Conservation (phyloP, 306 rosid genomes). For the Rosa lucieae region DNA sequence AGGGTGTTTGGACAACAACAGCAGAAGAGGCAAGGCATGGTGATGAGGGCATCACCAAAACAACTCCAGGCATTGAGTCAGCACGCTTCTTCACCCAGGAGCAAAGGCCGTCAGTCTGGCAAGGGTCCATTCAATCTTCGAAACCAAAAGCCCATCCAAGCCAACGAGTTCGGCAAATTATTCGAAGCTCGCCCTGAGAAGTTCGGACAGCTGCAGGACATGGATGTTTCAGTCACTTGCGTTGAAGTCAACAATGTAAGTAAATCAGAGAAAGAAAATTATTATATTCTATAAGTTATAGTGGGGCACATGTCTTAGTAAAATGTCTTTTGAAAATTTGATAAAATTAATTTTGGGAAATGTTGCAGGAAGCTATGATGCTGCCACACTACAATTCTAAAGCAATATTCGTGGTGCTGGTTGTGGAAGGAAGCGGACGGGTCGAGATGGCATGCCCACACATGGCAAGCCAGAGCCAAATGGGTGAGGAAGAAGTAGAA, state of each 20-base stretch:
- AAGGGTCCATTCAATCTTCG: slow-evolving; percentile 30
- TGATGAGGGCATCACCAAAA: slow-evolving; percentile 32
- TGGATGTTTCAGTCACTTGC: slow-evolving; percentile 26
- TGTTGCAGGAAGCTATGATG: slow-evolving; percentile 41
- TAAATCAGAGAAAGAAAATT: background rate
- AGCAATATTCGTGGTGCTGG: slow-evolving; percentile 27
- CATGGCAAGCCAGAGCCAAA: slow-evolving; percentile 23
- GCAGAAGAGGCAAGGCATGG: slow-evolving; percentile 18
- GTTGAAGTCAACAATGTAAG: slow-evolving; percentile 38
- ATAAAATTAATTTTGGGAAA: background rate
- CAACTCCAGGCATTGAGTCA: slow-evolving; percentile 42
- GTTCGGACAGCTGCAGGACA: slow-evolving; percentile 34
- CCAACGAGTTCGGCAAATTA: slow-evolving; percentile 35
- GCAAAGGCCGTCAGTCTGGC: slow-evolving; percentile 11
- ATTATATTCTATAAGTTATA: background rate
- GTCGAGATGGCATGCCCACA: slow-evolving; percentile 51
- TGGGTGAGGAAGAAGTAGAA: background rate
- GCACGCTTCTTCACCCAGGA: slow-evolving; percentile 25
- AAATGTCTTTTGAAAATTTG: background rate
- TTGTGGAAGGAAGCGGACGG: slow-evolving; percentile 41
- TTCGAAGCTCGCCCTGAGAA: slow-evolving; percentile 45
- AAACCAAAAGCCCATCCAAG: slow-evolving; percentile 19
- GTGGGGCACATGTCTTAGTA: background rate
- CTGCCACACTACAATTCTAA: slow-evolving; percentile 48
- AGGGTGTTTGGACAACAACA: slow-evolving; percentile 20